A percentile compares a stretch with the other conserved stretches of the same genome.
Evolutionary conservation across 2,329 filamentous ascomycete genomes (phyloP).

Genomic region (Colletotrichum destructivum): DNA sequence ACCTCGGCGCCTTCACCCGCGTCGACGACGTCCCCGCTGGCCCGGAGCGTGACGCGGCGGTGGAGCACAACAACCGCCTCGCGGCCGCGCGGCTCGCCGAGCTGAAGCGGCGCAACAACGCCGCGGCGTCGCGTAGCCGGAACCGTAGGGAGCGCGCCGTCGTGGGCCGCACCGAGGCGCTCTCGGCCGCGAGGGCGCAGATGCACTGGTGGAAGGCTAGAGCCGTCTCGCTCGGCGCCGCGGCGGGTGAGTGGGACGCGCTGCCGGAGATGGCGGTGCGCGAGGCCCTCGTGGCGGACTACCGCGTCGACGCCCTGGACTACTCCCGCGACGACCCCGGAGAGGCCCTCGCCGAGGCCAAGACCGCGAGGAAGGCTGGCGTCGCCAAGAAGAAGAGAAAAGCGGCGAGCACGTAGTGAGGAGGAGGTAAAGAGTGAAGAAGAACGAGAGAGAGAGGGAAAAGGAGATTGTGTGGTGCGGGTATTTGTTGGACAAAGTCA

Average conservation of each 20-base stretch:
- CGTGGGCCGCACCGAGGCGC: conserved; percentile 48
- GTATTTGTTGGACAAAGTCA: too few relatives aligned
- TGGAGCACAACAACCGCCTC: conserved; percentile 47
- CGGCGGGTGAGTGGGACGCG: background rate
- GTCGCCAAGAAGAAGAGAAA: background rate
- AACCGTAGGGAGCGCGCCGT: conserved; percentile 32
- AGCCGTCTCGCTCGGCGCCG: background rate
- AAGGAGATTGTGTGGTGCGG: too few relatives aligned
- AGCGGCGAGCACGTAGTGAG: background rate
- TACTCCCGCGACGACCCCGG: background rate
- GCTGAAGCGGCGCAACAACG: conserved; percentile 55
- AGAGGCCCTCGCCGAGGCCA: background rate
- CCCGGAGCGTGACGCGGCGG: conserved; percentile 37
- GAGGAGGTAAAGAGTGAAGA: too few relatives aligned
- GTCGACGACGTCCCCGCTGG: conserved; percentile 35
- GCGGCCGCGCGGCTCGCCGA: conserved; percentile 48
- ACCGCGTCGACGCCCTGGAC: conserved; percentile 9
- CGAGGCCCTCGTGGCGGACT: conserved; percentile 3
- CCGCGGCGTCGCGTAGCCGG: conserved; percentile 55
- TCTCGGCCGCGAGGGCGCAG: conserved; percentile 41
- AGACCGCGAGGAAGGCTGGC: background rate
- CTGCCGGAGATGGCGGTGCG: background rate
- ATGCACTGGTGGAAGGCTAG: conserved; percentile 12
- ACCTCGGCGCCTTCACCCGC: conserved; percentile 42
- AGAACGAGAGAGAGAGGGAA: too few relatives aligned